Evolutionary conservation across 2,329 filamentous ascomycete species (phyloP).

Genomic region (Colletotrichum acutatum): DNA sequence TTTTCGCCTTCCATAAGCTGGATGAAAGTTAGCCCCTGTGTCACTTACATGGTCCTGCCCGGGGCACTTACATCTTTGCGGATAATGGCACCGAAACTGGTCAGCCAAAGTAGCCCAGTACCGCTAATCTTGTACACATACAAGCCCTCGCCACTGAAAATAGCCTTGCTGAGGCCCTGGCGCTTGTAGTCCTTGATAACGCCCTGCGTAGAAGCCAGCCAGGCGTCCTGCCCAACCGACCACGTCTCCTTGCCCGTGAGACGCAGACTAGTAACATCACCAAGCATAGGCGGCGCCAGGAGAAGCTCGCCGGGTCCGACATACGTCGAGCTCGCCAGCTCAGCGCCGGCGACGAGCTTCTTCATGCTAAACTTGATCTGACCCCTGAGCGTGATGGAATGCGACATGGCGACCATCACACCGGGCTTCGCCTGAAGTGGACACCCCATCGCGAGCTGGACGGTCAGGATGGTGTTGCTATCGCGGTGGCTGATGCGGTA

Average conservation of each 20-base stretch:
- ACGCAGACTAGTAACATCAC: slow-evolving; percentile 86
- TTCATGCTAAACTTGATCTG: slow-evolving; percentile 88
- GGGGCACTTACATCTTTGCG: slow-evolving; percentile 81
- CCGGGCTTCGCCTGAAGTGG: slow-evolving; percentile 85
- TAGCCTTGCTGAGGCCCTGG: slow-evolving; percentile 87
- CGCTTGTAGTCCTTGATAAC: slow-evolving; percentile 88
- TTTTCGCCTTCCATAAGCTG: slow-evolving; percentile 76
- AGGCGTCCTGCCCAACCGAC: slow-evolving; percentile 88
- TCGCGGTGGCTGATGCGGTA: slow-evolving; percentile 94
- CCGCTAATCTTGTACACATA: slow-evolving; percentile 91
- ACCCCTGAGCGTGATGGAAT: slow-evolving; percentile 85
- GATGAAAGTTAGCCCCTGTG: neutral
- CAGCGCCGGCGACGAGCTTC: slow-evolving; percentile 86
- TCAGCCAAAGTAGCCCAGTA: slow-evolving; percentile 85
- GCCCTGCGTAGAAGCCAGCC: slow-evolving; percentile 87
- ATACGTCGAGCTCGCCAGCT: slow-evolving; percentile 81
- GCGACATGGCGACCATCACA: slow-evolving; percentile 95
- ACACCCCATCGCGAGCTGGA: slow-evolving; percentile 90
- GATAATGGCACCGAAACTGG: slow-evolving; percentile 94
- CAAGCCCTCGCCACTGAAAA: slow-evolving; percentile 93
- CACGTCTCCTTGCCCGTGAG: slow-evolving; percentile 79
- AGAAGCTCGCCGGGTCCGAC: slow-evolving; percentile 93
- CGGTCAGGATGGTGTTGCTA: slow-evolving; percentile 87
- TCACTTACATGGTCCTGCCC: slow-evolving; percentile 25
- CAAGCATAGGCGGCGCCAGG: slow-evolving; percentile 81